phyloP scores from a whole-genome alignment of 2,329 filamentous ascomycete species.

The Hypoxylon sp. region DNA sequence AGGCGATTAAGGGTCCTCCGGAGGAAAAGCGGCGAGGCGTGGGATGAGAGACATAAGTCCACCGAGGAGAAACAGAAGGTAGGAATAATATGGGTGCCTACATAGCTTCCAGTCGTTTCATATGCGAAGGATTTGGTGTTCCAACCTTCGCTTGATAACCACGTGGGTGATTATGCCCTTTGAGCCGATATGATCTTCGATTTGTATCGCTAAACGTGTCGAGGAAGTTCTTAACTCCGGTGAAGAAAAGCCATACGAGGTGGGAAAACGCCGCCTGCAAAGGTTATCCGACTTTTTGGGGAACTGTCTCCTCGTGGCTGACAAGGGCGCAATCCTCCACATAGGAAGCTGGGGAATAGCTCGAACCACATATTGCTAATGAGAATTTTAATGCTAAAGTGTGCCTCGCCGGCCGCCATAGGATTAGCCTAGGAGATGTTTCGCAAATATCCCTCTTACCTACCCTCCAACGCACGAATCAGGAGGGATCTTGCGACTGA shows the following conservation, averaged over 20 bases:
- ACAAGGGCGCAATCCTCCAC: not conserved
- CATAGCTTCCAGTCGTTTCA: constrained; percentile 1
- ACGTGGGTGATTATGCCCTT: constrained; percentile 7
- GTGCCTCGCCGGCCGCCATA: not conserved
- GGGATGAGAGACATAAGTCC: constrained; percentile 5
- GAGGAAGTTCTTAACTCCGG: constrained; percentile 9
- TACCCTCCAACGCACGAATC: constrained; percentile 18
- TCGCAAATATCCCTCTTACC: constrained; percentile 24
- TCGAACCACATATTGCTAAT: not conserved
- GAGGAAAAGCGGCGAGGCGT: constrained; percentile 5
- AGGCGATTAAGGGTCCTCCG: constrained; percentile 11
- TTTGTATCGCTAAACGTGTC: not conserved
- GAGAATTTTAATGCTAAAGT: constrained; percentile 10
- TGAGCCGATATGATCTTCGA: constrained; percentile 5
- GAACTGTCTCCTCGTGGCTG: constrained; percentile 18
- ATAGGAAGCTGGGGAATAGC: not conserved
- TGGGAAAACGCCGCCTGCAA: not conserved
- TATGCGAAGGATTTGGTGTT: constrained; percentile 8
- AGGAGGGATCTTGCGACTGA: constrained; percentile 1
- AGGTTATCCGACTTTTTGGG: not conserved
- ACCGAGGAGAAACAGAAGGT: constrained; percentile 4
- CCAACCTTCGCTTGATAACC: constrained; percentile 18
- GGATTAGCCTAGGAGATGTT: constrained; percentile 2
- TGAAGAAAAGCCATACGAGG: not conserved
- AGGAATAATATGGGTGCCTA: not conserved